Percentiles rank a stretch among this genome's conserved stretches.
These are phyloP conservation scores for Clonostachys chloroleuca DNA, from an alignment of 2,329 filamentous ascomycete genomes.

Conservation along the genomic window DNA sequence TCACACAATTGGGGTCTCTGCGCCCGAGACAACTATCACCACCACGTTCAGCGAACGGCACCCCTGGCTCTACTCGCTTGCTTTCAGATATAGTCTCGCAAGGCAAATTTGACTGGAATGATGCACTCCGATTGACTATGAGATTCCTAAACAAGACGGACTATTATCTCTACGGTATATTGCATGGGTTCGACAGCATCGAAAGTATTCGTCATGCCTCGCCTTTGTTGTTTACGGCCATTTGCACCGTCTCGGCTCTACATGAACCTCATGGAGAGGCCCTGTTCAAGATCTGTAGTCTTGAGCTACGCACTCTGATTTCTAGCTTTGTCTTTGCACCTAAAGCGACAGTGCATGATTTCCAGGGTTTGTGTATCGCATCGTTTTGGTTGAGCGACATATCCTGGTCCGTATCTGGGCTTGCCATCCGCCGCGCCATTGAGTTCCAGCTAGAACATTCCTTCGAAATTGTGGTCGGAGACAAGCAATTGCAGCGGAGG, in stretches of 20 bases:
- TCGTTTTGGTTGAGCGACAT: slow-evolving; percentile 61
- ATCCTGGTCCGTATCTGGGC: slow-evolving; percentile 57
- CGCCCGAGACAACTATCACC: too few species aligned
- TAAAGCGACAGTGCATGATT: too few species aligned
- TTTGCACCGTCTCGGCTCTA: slow-evolving; percentile 52
- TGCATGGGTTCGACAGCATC: slow-evolving; percentile 42
- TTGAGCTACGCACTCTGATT: slow-evolving; percentile 49
- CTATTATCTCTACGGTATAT: slow-evolving; percentile 39
- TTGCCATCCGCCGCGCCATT: slow-evolving; percentile 42
- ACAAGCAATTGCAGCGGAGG: too few species aligned
- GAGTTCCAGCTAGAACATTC: slow-evolving; percentile 24
- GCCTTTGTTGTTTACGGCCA: slow-evolving; percentile 47
- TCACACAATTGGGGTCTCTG: too few species aligned
- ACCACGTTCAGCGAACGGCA: too few species aligned
- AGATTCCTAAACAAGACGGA: slow-evolving; percentile 14
- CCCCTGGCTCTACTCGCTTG: too few species aligned
- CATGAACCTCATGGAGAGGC: slow-evolving; percentile 44
- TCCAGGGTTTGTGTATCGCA: slow-evolving; percentile 42
- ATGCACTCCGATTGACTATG: too few species aligned
- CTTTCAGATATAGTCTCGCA: too few species aligned
- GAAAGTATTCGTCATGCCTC: slow-evolving; percentile 48
- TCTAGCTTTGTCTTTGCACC: slow-evolving; percentile 51
- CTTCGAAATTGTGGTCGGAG: too few species aligned
- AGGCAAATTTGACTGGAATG: too few species aligned
- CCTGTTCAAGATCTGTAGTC: slow-evolving; percentile 46